Conservation (phyloP, 768 basidiomycete genomes). For the Pisolithus tinctorius region DNA sequence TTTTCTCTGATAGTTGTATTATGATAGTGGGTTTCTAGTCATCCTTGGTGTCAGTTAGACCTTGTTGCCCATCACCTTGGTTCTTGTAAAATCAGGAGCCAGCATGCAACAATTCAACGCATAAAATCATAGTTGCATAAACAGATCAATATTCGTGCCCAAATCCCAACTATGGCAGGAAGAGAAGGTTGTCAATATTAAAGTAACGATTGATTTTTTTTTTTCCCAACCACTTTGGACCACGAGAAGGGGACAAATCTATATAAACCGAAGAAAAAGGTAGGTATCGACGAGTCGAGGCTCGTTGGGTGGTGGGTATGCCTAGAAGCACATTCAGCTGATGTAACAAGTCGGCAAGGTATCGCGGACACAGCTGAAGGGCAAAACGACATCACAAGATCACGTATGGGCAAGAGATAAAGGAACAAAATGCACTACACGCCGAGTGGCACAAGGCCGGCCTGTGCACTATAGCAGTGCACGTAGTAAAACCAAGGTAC, state of each 20-base stretch:
- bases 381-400: background rate
- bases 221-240: background rate
- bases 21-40: too few species aligned
- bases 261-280: background rate
- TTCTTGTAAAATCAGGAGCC: too few species aligned
- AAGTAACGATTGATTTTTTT: background rate
- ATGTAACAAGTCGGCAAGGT: conserved; percentile 14
- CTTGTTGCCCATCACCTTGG: too few species aligned
- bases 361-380: conserved; percentile 1
- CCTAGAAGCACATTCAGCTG: conserved; percentile 16
- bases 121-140: too few species aligned
- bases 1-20: too few species aligned
- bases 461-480: conserved; percentile 16
- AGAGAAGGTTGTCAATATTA: background rate
- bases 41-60: too few species aligned
- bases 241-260: background rate
- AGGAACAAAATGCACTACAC: background rate
- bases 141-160: too few species aligned
- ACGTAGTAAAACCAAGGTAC: background rate
- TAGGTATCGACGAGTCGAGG: conserved; percentile 31
- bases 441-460: conserved; percentile 20
- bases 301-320: conserved; percentile 26
- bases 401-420: background rate
- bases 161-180: background rate
- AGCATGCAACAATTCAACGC: too few species aligned